Evolutionary conservation across 768 basidiomycete species (phyloP), one percentile per base, ranked within the genome.

Genomic region (Gautieria morchelliformis): DNA sequence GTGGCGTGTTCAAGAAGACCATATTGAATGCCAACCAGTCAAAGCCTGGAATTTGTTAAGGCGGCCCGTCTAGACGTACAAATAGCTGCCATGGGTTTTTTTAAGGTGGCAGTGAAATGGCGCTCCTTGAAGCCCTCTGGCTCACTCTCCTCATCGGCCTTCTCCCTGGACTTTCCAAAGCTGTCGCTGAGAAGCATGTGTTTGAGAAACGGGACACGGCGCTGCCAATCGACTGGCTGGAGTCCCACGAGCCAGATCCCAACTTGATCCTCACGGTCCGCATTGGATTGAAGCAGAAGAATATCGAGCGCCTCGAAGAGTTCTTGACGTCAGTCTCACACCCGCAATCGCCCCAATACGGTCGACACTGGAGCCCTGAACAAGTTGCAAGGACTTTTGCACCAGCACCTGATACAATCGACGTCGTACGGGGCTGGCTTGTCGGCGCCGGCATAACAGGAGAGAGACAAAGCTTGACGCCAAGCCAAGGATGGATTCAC

Each of bases 301-400:
- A 81, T 58, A 65, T 79, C 48, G 66, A 76, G 41, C 69, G 67
- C 5, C 64, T 81, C 49, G 77, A 78, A 61, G 71, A 71, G 8
- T 67, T 74, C 47, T 72, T 82, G 17, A 64, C 73, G 61, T 72
- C 73, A 35, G 74, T 81, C 19, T 75, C 80, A 2, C 73, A 80
- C 56, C 79, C 80, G 3, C 73, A 75, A 22, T 80, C 79, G 1
- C 70, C 70, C 6, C 69, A 69, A 61, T 82, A 80, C 60, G 78
- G 79, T 14, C 67, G 75, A 56, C 80, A 81, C 62, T 79, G 75
- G 72, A 66, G 71, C 5, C 65, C 79, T 4, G 69, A 67, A 1
- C 63, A 76, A 52, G 71, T 81, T 27, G 70, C 74, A 5, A 67
- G 72, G 17, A 69, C 71, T 10, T 82, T 82, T 66, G 67, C 75